Evolutionary conservation across 495 filamentous ascomycete genomes (phyloP).

Genomic region (Aspergillus haitiensis): DNA sequence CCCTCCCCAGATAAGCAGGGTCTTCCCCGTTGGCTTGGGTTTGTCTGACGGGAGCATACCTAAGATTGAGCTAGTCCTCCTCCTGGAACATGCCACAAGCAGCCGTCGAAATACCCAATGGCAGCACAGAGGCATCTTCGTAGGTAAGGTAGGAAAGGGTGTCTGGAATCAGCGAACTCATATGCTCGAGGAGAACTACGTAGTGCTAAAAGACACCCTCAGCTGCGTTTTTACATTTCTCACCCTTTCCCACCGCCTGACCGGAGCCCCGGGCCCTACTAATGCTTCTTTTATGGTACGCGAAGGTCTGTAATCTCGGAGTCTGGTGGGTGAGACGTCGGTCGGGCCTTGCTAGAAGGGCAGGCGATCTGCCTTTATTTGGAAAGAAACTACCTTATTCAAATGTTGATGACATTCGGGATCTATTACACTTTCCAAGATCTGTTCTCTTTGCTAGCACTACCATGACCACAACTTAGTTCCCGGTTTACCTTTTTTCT

Average conservation of each 20-base stretch:
- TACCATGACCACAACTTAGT: no score
- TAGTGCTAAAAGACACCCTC: constrained; percentile 36
- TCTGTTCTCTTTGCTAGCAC: no score
- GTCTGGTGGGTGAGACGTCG: no score
- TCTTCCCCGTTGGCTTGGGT: constrained; percentile 32
- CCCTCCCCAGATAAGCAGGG: constrained; percentile 60
- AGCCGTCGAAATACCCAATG: constrained; percentile 51
- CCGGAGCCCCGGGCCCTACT: not conserved
- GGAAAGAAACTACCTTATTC: no score
- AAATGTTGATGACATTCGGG: no score
- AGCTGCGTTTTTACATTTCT: constrained; percentile 14
- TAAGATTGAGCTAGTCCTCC: no score
- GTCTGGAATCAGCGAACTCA: constrained; percentile 11
- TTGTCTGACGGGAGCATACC: constrained; percentile 37
- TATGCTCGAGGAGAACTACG: constrained; percentile 18
- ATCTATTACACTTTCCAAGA: no score
- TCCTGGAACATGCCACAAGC: constrained; percentile 51
- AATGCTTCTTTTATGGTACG: no score
- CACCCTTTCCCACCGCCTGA: constrained; percentile 10
- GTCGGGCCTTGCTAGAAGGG: no score
- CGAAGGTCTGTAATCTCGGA: no score
- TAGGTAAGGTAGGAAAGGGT: constrained; percentile 23
- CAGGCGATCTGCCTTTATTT: no score
- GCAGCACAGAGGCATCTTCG: constrained; percentile 38
- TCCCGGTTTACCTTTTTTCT: no score